Conservation (phyloP, 1,139 yeast species). For the Magnusiomyces paraingens region DNA sequence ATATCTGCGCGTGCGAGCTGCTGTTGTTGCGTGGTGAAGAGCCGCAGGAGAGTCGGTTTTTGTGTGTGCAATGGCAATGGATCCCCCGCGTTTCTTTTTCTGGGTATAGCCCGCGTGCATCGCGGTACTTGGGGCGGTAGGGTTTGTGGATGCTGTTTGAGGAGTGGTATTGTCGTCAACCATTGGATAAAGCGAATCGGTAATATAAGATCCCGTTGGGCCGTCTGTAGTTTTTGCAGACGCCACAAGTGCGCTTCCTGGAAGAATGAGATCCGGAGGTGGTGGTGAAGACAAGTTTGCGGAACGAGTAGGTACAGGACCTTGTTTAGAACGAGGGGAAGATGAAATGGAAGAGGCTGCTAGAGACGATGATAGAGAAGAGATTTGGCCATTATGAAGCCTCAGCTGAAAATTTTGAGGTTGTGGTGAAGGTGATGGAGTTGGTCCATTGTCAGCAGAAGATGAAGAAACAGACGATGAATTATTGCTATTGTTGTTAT, state of each 20-base stretch:
- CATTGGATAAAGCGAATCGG: conserved; percentile 19
- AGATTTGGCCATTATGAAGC: conserved; percentile 6
- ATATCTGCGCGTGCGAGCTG: not conserved
- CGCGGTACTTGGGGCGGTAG: conserved; percentile 22
- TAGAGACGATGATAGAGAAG: conserved; percentile 17
- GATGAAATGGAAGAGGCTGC: conserved; percentile 14
- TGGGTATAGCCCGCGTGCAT: conserved; percentile 22
- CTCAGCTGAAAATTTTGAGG: not conserved
- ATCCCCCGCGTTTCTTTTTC: conserved; percentile 1
- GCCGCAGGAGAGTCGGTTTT: not conserved
- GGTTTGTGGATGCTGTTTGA: conserved; percentile 10
- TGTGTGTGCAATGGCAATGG: not conserved
- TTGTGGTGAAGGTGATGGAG: not conserved
- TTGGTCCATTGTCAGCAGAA: not conserved
- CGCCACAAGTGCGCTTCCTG: conserved; percentile 9
- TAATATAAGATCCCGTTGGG: conserved; percentile 15
- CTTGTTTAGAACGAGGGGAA: conserved; percentile 8
- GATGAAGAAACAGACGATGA: not conserved
- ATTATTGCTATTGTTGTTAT: not conserved
- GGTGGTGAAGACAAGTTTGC: conserved; percentile 10
- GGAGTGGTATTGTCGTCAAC: conserved; percentile 10
- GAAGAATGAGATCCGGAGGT: conserved; percentile 15
- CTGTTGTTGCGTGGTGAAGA: conserved; percentile 3
- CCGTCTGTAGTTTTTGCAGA: conserved; percentile 15
- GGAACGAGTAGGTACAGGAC: conserved; percentile 11